Evolutionary conservation across 305 asterid species (phyloP), one percentile per base, ranked within the genome.

Genomic region (Nicotiana rustica): DNA sequence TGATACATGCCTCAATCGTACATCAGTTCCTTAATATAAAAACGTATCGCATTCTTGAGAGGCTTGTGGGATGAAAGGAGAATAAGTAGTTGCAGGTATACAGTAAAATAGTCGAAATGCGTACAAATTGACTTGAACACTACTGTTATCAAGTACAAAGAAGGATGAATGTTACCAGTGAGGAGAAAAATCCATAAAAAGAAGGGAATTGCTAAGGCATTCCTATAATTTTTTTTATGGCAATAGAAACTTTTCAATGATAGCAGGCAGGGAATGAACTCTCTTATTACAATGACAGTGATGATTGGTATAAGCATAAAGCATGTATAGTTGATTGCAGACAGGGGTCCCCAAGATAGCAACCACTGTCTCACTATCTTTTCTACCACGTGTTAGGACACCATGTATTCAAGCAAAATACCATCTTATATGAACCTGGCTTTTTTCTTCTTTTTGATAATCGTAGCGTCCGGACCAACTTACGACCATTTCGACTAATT

Each of bases 281-380:
- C 61, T 71, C 69, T 47, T 19, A 71, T 77, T 59, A 60, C 57
- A 56, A 79, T 85, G 81, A 64, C 73, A 82, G 83, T 89, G 89
- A 88, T 85, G 86, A 47, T 77, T 52, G 79, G 15, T 29, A 15
- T 29, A 76, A 76, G 47, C 47, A 15, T 76, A 67, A 80, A 86
- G 82, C 80, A 86, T 86, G 90, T 77, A 82, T 69, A 68, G 76
- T 79, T 83, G 85, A 83, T 88, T 83, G 88, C 88, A 87, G 92
- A 86, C 90, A 88, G 82, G 81, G 87, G 89, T 3, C 87, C 89
- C 84, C 62, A 68, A 47, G 56, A 10, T 67, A 84, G 82, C 49
- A 84, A 78, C 55, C 76, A 69, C 29, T 83, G 92, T 87, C 90
- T 81, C 87, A 81, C 85, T 67, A 38, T 75, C 82, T 77, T 49